These are phyloP conservation scores for Macaranga tanarius DNA, from an alignment of 441 rosid species.

Conservation along the genomic window DNA sequence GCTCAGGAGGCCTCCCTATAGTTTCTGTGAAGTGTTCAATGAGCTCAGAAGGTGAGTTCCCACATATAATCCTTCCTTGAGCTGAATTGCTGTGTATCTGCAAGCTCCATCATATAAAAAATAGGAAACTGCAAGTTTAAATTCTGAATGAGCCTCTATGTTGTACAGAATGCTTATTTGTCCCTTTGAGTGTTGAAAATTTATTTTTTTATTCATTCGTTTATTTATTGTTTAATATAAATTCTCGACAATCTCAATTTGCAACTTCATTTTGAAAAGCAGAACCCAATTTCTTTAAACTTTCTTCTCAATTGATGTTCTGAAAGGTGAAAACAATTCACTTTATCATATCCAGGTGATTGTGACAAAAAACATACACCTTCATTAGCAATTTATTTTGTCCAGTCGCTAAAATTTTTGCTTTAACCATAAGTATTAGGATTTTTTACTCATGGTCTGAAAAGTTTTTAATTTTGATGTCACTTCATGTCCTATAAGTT, in stretches of 20 bases:
- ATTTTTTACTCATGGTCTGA: constrained; percentile 1
- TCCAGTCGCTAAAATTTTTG: not conserved
- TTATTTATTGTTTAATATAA: not conserved
- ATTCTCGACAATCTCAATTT: no score
- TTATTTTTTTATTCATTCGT: no score
- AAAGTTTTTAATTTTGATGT: not conserved
- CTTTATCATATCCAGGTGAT: not conserved
- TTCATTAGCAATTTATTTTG: not conserved
- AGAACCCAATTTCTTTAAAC: not conserved
- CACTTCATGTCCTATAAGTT: not conserved
- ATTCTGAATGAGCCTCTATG: constrained; percentile 22
- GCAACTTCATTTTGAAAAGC: not conserved
- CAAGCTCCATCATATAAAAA: constrained; percentile 42
- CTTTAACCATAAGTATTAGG: not conserved
- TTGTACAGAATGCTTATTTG: not conserved
- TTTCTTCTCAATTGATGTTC: not conserved
- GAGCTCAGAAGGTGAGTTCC: constrained; percentile 59
- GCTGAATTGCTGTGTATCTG: constrained; percentile 58
- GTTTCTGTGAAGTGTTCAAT: constrained; percentile 53
- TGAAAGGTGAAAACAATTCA: not conserved
- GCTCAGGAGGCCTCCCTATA: constrained; percentile 68
- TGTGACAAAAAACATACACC: not conserved
- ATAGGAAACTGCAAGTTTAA: constrained; percentile 33
- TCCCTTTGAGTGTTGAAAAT: not conserved
- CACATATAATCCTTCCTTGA: constrained; percentile 56